phyloP scores from a whole-genome alignment of 768 basidiomycete species.

The Mycena olivaceomarginata region DNA sequence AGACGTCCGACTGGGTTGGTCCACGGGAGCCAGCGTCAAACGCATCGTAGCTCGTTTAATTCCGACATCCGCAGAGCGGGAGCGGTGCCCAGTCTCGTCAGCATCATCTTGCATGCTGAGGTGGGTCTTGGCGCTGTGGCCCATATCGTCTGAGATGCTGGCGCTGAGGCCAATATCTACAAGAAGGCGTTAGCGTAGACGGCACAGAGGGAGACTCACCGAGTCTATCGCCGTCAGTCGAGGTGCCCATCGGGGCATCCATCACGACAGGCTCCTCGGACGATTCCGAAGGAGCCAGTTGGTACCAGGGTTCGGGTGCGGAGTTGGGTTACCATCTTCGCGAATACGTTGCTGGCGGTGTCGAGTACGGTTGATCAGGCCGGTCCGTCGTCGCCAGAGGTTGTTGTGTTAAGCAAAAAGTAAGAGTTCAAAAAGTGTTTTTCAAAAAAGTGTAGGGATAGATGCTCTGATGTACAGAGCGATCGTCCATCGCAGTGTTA shows the following conservation, averaged over 20 bases:
- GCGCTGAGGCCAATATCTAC: constrained; percentile 6
- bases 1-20: too few species aligned
- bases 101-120: constrained; percentile 29
- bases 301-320: constrained; percentile 2
- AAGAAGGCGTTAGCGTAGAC: not conserved
- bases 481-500: not conserved
- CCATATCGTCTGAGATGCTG: not conserved
- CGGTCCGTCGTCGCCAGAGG: constrained; percentile 3
- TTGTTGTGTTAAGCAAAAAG: not conserved
- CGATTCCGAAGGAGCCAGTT: not conserved
- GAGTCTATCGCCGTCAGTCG: not conserved
- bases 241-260: constrained; percentile 13
- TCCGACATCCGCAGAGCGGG: constrained; percentile 1
- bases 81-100: constrained; percentile 32
- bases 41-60: not conserved
- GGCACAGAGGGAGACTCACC: not conserved
- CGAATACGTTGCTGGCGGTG: constrained; percentile 8
- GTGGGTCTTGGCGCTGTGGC: constrained; percentile 23
- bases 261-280: not conserved
- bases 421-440: constrained; percentile 16
- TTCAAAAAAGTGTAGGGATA: constrained; percentile 21
- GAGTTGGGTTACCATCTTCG: constrained; percentile 8
- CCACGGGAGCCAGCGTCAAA: not conserved
- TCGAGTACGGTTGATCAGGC: constrained; percentile 11
- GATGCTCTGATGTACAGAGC: not conserved